Evolutionary conservation across 2,329 filamentous ascomycete genomes (phyloP), one percentile per base, ranked within the genome.

Genomic region (Trichoderma atrobrunneum): DNA sequence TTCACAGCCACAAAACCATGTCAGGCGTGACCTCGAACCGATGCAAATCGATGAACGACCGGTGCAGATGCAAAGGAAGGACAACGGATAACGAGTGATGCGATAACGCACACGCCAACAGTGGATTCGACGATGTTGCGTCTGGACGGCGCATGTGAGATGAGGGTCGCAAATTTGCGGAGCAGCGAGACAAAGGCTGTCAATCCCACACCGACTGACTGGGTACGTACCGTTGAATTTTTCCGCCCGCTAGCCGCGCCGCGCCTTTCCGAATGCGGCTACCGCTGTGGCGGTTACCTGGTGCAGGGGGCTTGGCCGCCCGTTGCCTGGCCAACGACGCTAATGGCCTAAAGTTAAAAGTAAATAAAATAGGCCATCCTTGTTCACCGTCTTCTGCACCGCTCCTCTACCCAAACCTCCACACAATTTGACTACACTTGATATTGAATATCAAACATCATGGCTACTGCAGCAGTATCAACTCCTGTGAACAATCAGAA

Each of bases 401-500:
- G 75, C 48, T 72, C 56, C 57, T 60, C 57, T n/a, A 30, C n/a
- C 32, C 57, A 34, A 18, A 57, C 28, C 6, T n/a, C 16, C 16
- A 21, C 10, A 4, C 12, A 32, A 60, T 34, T 32, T 60, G 57
- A 60, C 30, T 51, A 64, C 73, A 72, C 67, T 76, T 66, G 71
- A 75, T 74, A 70, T 74, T 5, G 3, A 60, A 48, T 60, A 71
- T 48, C 66, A 70, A 57, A 57, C 63, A 75, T 78, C 81, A 98
- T 98, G 95, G 94, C 95, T 81, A 92, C 85, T 73, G 82, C 91
- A 82, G 85, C 89, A 80, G 90, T 98, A 83, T 93, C 94, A 79
- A 98, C 96, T 74, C 96, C 96, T 73, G 87, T 96, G 81, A 98
- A 98, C 88, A 96, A 93, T 88, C 95, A 97, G 83, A 91, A 92